Evolutionary conservation across 805 yeast species (phyloP).

Genomic region (Starmerella apicola): DNA sequence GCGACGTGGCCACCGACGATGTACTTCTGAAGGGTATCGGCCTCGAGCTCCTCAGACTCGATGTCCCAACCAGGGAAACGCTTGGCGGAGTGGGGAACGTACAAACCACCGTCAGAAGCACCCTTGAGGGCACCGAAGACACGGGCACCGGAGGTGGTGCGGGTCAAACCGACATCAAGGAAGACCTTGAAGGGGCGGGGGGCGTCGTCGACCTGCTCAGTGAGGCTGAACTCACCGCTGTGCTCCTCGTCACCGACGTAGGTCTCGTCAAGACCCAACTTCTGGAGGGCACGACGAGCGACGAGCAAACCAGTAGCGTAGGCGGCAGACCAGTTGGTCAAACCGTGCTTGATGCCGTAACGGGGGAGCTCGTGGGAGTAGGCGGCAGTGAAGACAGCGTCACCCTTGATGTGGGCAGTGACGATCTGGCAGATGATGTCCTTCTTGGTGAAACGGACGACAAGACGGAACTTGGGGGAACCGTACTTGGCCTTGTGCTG

Average conservation of each 20-base stretch:
- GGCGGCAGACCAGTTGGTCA: slow-evolving; percentile 99
- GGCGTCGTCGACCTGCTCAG: slow-evolving; percentile 98
- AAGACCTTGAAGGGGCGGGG: slow-evolving; percentile 99
- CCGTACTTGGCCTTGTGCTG: slow-evolving; percentile 99
- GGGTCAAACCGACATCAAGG: slow-evolving; percentile 98
- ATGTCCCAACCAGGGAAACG: slow-evolving; percentile 99
- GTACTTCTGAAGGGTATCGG: slow-evolving; percentile 95
- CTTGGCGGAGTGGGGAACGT: slow-evolving; percentile 98
- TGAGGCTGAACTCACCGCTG: slow-evolving; percentile 96
- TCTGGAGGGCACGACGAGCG: slow-evolving; percentile 98
- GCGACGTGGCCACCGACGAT: slow-evolving; percentile 99
- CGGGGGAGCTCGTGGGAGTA: slow-evolving; percentile 97
- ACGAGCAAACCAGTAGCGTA: slow-evolving; percentile 96
- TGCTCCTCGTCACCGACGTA: slow-evolving; percentile 98
- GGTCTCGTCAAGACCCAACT: slow-evolving; percentile 96
- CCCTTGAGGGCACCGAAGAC: slow-evolving; percentile 99
- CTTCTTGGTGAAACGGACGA: slow-evolving; percentile 99
- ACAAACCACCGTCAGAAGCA: slow-evolving; percentile 99
- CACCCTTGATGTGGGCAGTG: slow-evolving; percentile 96
- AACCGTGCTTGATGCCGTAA: slow-evolving; percentile 96
- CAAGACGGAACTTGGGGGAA: slow-evolving; percentile 99
- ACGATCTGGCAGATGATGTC: slow-evolving; percentile 97
- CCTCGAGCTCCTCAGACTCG: slow-evolving; percentile 95
- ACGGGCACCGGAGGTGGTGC: slow-evolving; percentile 99
- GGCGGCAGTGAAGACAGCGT: slow-evolving; percentile 90